Base-by-base conservation (phyloP, 2,329 filamentous ascomycete genomes). In the Botrytis squamosa region DNA sequence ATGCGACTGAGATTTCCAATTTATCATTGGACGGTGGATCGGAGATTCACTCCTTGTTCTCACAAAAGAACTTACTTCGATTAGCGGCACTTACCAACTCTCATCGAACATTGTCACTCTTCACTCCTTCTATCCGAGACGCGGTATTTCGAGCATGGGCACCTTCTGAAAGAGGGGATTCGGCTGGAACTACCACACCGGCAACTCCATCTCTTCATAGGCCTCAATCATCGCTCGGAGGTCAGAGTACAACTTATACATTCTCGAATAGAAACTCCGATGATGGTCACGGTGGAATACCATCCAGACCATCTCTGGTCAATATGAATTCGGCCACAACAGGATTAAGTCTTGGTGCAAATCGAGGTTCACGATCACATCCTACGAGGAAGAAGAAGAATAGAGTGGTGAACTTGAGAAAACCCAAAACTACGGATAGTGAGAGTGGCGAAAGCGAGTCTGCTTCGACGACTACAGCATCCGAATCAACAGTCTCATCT, bases 61-160 rank as follows among this genome's bases (percentile, higher is more conserved):
- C 95, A 0, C 94, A 97, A 80, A 97, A 97, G 87, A 98, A 97
- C 79, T 85, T 98, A 55, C 84, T 97, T 38, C 91, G 93, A 69
- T 86, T 99, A 20, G 93, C 92, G 38, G 89, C 93, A 0, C 85
- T 99, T 73, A 94, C 90, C 6, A 92, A 97, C 80, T 97, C 94
- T 3, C 94, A 98, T 79, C 90, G 93, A 66, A 98, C 96, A 0
- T 84, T 98, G 49, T 97, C 95, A 7, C 85, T 98, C 0, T 97
- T 97, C 81, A 98, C 95, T 1, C 94, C 95, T 0, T 90, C 92
- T n/a, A 95, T 98, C 74, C 87, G 90, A 70, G 94, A 98, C 82
- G 93, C 93, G 6, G 92, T 98, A 40, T 98, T 97, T 82, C 89
- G 96, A 74, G 96, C 95, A 46, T 97, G 95, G 93, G 93, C 95